phyloP scores from a whole-genome alignment of 2,329 filamentous ascomycete species.

The Verticillium klebahnii region DNA sequence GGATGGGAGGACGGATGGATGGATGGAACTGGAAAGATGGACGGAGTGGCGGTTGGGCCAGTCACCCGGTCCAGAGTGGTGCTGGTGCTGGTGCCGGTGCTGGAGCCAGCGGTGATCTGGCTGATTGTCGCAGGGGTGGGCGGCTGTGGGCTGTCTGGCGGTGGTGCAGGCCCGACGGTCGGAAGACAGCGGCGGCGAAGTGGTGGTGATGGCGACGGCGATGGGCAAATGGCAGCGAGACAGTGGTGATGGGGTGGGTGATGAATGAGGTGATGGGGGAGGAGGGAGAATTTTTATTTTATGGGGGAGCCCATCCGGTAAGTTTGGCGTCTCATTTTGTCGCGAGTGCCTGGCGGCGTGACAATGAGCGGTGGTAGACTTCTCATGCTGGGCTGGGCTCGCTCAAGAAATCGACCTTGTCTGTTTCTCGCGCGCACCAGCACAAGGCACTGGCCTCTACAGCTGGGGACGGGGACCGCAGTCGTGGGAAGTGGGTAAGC shows the following conservation, averaged over 20 bases:
- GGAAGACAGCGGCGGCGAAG: neutral
- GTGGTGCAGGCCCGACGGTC: neutral
- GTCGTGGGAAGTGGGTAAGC: slow-evolving; percentile 12
- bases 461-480: neutral
- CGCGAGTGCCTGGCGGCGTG: slow-evolving; percentile 15
- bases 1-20: neutral
- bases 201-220: slow-evolving; percentile 9
- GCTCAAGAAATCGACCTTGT: slow-evolving; percentile 15
- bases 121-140: neutral
- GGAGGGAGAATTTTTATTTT: slow-evolving; percentile 20
- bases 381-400: slow-evolving; percentile 16
- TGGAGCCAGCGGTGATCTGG: neutral
- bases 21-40: neutral
- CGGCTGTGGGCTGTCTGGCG: neutral
- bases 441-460: slow-evolving; percentile 1
- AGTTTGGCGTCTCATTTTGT: slow-evolving; percentile 31
- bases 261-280: slow-evolving; percentile 15
- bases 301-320: slow-evolving; percentile 30
- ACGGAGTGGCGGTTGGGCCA: slow-evolving; percentile 11
- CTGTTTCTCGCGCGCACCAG: slow-evolving; percentile 13
- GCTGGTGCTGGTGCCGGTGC: slow-evolving; percentile 2
- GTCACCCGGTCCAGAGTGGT: slow-evolving; percentile 9
- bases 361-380: slow-evolving; percentile 15
- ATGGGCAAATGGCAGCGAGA: neutral
- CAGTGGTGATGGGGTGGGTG: slow-evolving; percentile 8